Percentiles rank a stretch among this genome's conserved stretches.
Conservation (phyloP, 345 rosid genomes). For the Citropsis articulata region DNA sequence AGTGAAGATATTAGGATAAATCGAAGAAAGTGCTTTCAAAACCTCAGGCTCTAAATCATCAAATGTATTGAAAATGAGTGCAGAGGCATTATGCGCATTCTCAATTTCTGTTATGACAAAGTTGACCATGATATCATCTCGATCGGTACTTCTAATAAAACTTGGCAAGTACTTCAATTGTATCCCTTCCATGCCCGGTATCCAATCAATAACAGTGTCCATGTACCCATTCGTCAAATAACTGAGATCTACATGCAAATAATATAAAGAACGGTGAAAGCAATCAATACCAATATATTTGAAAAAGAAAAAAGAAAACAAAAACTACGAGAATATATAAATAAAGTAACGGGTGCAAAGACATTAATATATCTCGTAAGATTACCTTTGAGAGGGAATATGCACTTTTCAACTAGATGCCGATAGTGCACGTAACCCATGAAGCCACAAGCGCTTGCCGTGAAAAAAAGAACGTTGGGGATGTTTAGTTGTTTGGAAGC, state of each 20-base stretch:
- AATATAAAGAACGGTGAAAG: no score
- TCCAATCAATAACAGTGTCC: conserved; percentile 22
- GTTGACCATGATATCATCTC: conserved; percentile 14
- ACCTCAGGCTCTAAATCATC: conserved; percentile 16
- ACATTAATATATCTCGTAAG: no score
- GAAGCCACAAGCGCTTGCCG: conserved; percentile 24
- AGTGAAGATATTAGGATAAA: conserved; percentile 5
- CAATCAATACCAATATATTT: no score
- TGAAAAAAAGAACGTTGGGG: conserved; percentile 30
- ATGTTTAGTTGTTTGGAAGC: conserved; percentile 28
- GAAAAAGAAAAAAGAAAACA: no score
- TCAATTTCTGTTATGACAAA: not conserved
- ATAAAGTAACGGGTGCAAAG: no score
- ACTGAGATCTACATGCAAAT: conserved; percentile 9
- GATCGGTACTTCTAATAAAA: conserved; percentile 21
- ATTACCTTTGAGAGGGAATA: conserved; percentile 37
- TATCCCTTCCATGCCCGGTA: conserved; percentile 29
- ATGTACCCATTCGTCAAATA: conserved; percentile 18
- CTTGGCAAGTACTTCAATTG: conserved; percentile 21
- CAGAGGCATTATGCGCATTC: conserved; percentile 9
- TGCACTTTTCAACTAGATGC: conserved; percentile 23
- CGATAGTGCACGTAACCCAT: conserved; percentile 17
- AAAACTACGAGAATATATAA: no score
- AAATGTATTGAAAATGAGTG: conserved; percentile 20
- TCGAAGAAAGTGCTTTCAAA: conserved; percentile 12